These are phyloP conservation scores for Aureobasidium sp. DNA, from an alignment of 2,329 filamentous ascomycete species.

Conservation along the genomic window DNA sequence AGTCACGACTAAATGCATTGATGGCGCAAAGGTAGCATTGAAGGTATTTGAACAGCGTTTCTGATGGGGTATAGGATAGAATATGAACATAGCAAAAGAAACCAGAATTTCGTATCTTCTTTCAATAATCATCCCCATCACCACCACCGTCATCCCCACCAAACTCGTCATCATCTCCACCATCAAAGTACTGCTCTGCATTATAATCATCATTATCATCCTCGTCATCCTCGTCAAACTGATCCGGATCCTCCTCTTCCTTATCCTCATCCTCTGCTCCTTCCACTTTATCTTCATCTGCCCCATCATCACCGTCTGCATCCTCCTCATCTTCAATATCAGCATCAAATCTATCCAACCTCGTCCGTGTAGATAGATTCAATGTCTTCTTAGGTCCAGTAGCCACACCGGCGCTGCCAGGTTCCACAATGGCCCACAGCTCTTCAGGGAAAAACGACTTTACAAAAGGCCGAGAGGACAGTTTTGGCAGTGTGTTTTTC, in stretches of 20 bases:
- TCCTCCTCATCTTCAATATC: slow-evolving; percentile 29
- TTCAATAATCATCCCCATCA: slow-evolving; percentile 17
- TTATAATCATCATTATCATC: slow-evolving; percentile 53
- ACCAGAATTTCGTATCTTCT: not conserved
- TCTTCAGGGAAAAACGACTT: slow-evolving; percentile 51
- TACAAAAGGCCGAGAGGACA: slow-evolving; percentile 46
- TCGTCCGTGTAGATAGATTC: slow-evolving; percentile 5
- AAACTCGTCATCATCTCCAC: slow-evolving; percentile 48
- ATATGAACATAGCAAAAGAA: not conserved
- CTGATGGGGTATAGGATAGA: not conserved
- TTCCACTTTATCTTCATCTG: slow-evolving; percentile 35
- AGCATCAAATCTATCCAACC: slow-evolving; percentile 19
- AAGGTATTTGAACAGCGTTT: not conserved
- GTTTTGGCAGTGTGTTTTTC: slow-evolving; percentile 44
- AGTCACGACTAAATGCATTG: not conserved
- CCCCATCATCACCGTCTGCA: slow-evolving; percentile 28
- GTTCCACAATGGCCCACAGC: slow-evolving; percentile 45
- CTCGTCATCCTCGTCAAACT: slow-evolving; percentile 47
- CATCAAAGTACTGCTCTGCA: slow-evolving; percentile 56
- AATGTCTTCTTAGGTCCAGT: slow-evolving; percentile 12
- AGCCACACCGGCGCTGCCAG: slow-evolving; percentile 17
- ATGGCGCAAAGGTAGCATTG: not conserved
- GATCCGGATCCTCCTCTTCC: slow-evolving; percentile 53
- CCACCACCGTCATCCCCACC: slow-evolving; percentile 42
- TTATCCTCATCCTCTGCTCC: slow-evolving; percentile 42